A percentile compares a stretch with the other conserved stretches of the same genome.
phyloP scores from a whole-genome alignment of 2,329 filamentous ascomycete species.

The Knufia petricola region DNA sequence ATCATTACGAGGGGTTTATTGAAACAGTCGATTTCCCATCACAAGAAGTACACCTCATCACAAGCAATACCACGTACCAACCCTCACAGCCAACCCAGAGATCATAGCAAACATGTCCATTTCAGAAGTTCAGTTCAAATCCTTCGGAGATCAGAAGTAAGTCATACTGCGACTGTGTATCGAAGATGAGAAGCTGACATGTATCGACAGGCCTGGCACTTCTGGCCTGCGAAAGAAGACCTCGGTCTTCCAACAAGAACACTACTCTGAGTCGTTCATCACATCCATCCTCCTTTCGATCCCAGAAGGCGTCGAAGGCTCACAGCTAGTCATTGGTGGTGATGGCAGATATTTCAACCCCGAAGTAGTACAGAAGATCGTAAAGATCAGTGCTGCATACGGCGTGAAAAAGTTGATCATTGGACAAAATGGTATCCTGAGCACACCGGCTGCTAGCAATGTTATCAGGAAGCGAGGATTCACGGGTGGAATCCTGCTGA shows the following conservation, averaged over 20 bases:
- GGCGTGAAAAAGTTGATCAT: conserved; percentile 98
- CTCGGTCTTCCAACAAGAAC: conserved; percentile 85
- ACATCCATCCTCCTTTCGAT: conserved; percentile 92
- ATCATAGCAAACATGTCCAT: conserved; percentile 24
- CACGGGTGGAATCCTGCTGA: conserved; percentile 92
- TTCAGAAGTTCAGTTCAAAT: conserved; percentile 70
- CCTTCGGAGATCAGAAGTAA: conserved; percentile 96
- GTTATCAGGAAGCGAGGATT: conserved; percentile 90
- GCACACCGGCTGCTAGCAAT: conserved; percentile 91
- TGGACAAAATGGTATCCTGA: conserved; percentile 92
- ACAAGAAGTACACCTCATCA: background rate
- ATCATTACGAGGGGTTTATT: background rate
- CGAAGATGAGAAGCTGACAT: conserved; percentile 11
- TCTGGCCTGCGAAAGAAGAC: conserved; percentile 99
- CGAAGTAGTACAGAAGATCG: conserved; percentile 91
- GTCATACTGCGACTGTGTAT: conserved; percentile 35
- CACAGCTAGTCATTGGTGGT: conserved; percentile 91
- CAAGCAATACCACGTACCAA: background rate
- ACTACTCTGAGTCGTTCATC: conserved; percentile 96
- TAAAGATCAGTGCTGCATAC: conserved; percentile 92
- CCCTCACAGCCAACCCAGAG: background rate
- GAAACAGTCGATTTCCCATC: background rate
- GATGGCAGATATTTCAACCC: conserved; percentile 97
- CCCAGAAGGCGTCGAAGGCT: conserved; percentile 78
- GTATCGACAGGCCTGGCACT: conserved; percentile 40